These are phyloP conservation scores for Ascochyta clinopodiicola DNA, from an alignment of 2,329 filamentous ascomycete species.

Conservation along the genomic window DNA sequence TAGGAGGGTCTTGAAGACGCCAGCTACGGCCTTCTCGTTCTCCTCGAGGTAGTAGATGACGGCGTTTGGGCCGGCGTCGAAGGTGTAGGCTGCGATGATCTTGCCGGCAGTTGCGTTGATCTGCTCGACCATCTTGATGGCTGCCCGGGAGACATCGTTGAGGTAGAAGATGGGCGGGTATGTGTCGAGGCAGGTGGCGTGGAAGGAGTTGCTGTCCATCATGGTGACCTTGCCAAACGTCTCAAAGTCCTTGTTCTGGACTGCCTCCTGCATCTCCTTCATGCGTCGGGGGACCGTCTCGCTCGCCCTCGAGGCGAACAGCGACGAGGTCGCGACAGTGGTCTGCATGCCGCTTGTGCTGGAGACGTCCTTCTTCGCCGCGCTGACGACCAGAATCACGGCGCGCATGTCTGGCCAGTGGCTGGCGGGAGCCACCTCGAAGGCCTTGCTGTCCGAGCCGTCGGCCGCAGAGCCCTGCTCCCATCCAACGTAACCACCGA, in stretches of 20 bases:
- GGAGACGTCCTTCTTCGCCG: constrained; percentile 93
- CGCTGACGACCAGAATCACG: constrained; percentile 86
- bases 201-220: constrained; percentile 97
- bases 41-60: constrained; percentile 94
- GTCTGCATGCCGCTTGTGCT: constrained; percentile 97
- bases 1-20: constrained; percentile 75
- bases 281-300: constrained; percentile 83
- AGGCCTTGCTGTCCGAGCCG: constrained; percentile 85
- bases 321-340: constrained; percentile 87
- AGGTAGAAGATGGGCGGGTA: constrained; percentile 98
- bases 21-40: constrained; percentile 74
- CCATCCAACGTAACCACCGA: constrained; percentile 97
- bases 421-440: constrained; percentile 83
- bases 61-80: constrained; percentile 95
- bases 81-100: constrained; percentile 90
- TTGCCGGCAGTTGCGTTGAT: constrained; percentile 83
- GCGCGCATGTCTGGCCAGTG: constrained; percentile 98
- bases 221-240: constrained; percentile 90
- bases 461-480: constrained; percentile 77
- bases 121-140: constrained; percentile 85
- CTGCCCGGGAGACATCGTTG: constrained; percentile 89
- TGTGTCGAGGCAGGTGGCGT: constrained; percentile 92
- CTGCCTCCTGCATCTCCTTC: constrained; percentile 82
- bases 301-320: constrained; percentile 79
- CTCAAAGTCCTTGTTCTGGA: constrained; percentile 79